phyloP scores from a whole-genome alignment of 495 filamentous ascomycete genomes.

The Xylaria nigripes region DNA sequence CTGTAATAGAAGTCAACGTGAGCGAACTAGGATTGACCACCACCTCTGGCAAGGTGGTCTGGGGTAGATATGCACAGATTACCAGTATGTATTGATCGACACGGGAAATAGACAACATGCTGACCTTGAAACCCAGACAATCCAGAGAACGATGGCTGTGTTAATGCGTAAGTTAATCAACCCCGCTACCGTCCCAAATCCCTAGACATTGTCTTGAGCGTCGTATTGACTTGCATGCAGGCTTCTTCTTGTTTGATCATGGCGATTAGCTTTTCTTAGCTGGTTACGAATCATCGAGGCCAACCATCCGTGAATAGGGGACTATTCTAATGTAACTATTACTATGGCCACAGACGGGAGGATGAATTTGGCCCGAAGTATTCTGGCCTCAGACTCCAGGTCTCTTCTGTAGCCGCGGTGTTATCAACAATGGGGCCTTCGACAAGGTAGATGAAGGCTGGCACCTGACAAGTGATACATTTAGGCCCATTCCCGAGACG shows the following conservation, averaged over 20 bases:
- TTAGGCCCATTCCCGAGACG: too few species aligned
- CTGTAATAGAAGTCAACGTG: conserved; percentile 90
- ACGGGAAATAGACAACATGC: conserved; percentile 41
- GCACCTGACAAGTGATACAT: too few species aligned
- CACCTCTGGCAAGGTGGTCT: conserved; percentile 87
- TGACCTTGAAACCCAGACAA: conserved; percentile 28
- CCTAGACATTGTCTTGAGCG: neutral
- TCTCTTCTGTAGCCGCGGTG: too few species aligned
- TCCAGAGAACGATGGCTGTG: conserved; percentile 54
- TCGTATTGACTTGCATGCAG: neutral
- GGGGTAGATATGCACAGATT: conserved; percentile 62
- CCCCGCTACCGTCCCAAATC: too few species aligned
- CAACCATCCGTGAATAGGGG: neutral
- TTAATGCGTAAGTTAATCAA: conserved; percentile 20
- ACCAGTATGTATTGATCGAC: conserved; percentile 46
- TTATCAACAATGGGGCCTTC: too few species aligned
- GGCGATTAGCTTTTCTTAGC: neutral
- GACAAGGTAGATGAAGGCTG: too few species aligned
- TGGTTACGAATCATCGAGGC: conserved; percentile 13
- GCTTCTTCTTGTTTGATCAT: neutral
- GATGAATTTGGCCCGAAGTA: too few species aligned
- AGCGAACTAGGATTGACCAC: conserved; percentile 89
- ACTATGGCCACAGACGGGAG: neutral
- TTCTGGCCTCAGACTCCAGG: too few species aligned
- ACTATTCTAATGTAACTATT: neutral